Evolutionary conservation across 768 basidiomycete species (phyloP), one percentile per base, ranked within the genome.

Genomic region (Cystobasidium tubakii): DNA sequence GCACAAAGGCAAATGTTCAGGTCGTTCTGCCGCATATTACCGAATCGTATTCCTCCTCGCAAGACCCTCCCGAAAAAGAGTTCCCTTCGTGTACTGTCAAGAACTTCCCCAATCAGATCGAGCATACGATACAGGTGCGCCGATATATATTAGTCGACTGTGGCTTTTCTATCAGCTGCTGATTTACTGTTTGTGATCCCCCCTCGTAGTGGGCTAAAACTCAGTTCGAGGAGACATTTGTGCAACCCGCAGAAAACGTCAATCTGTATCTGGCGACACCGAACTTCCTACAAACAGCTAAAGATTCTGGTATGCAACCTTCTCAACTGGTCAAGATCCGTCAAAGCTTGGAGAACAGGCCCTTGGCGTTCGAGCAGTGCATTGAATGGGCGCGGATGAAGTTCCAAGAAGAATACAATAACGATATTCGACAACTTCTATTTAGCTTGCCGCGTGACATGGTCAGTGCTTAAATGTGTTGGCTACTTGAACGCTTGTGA

Each of bases 51-150:
- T 89, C 90, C 17, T 95, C 93, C 10, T 97, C 94, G 17, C 96
- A 98, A 82, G 96, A 99, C 81, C 96, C 96, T 55, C 96, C 96
- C 10, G 96, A 99, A 83, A 98, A 96, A 82, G 90, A 94, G 80
- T 88, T 93, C 0, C 90, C 96, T 27, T 91, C 90, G 29, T 99
- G 96, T 82, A 99, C 96, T 0, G 89, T 98, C 81, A 98, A 97
- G 75, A 97, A 91, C 82, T 99, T 98, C 86, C 96, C 96, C 12
- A 94, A 99, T 81, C 89, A 90, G 29, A 98, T 98, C 78, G 89
- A 91, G 77, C 96, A 99, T 82, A 96, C 93, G 7, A 99, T 99
- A 74, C 92, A 97, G 85, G 91, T 90, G 70, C 34, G 85, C n/a
- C n/a, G n/a, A n/a, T n/a, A n/a, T n/a, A n/a, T n/a, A n/a, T n/a